Percentiles rank a stretch among this genome's conserved stretches.
These are phyloP conservation scores for Eutrema yunnanense DNA, from an alignment of 345 rosid species.

Conservation along the genomic window DNA sequence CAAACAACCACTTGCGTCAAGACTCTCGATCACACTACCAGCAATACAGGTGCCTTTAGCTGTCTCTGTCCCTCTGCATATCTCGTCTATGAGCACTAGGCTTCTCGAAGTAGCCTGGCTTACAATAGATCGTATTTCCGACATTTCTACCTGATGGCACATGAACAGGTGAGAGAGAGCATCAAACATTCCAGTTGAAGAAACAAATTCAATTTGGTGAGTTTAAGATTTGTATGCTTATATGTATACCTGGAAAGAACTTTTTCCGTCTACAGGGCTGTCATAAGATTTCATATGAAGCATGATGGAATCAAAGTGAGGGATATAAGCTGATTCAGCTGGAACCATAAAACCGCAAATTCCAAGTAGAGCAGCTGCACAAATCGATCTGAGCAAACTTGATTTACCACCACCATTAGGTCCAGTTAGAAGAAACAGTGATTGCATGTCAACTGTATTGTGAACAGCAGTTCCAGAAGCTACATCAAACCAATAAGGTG, in stretches of 20 bases:
- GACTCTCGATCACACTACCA: constrained; percentile 77
- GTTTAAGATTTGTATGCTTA: not conserved
- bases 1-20: constrained; percentile 78
- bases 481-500: constrained; percentile 92
- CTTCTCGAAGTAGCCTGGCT: constrained; percentile 74
- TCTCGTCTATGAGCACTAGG: constrained; percentile 89
- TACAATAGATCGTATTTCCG: constrained; percentile 76
- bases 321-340: constrained; percentile 78
- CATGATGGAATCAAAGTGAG: constrained; percentile 86
- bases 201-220: constrained; percentile 2
- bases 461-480: constrained; percentile 80
- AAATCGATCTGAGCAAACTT: constrained; percentile 88
- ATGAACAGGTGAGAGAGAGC: not conserved
- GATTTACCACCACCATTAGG: constrained; percentile 99
- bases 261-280: constrained; percentile 95
- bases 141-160: constrained; percentile 81
- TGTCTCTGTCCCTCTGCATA: constrained; percentile 97
- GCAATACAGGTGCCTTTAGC: constrained; percentile 97
- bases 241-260: constrained; percentile 78
- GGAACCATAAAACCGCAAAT: constrained; percentile 95
- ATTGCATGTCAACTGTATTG: constrained; percentile 81
- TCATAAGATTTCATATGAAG: constrained; percentile 99
- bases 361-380: constrained; percentile 90
- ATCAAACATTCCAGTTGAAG: not conserved
- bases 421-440: constrained; percentile 82